Evolutionary conservation across 1,284 basidiomycete genomes (phyloP), one percentile per base, ranked within the genome.

Genomic region (Bondarzewia mesenterica): DNA sequence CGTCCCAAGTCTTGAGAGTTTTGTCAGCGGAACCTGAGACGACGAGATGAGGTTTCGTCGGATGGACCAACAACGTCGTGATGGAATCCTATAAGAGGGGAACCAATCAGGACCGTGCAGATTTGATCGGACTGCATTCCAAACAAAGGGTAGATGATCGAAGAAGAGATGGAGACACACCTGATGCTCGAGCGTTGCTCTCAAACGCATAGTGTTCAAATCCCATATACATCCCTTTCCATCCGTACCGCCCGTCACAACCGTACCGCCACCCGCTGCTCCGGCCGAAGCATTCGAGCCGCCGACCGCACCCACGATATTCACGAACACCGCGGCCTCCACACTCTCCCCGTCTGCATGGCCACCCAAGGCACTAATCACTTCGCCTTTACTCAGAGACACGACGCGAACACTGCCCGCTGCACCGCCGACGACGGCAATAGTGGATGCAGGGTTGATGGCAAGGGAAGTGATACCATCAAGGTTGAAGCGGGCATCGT

Each of bases 191-290:
- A 93, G 69, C 25, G 89, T 90, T 20, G 84, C 77, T 50, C 93
- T 78, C 43, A 93, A 64, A 51, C 87, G 77, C 73, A 88, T 89
- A 12, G 90, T 92, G 42, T 77, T 77, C 36, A 95, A 73, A 67
- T 99, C 95, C 93, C 93, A 98, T 39, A 97, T 84, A 60, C 89
- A 91, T 22, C 85, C 87, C 64, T 90, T 93, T 0, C 94, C 93
- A 62, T 99, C 96, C 7, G 94, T 98, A 2, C 81, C 93, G 7
- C 89, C 93, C 1, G 89, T 93, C 1, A 93, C 82, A 23, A 87
- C 87, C 14, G 90, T 78, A 26, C 85, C 78, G 10, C 66, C 83
- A 5, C 74, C 82, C 40, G 64, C 70, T 42, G 58, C 50, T n/a
- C 51, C 48, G 1, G 52, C 42, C 25, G 51, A 22, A 7, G 51